Evolutionary conservation across 257 asterid species (phyloP).

Genomic region (Solanum gandarillasii): DNA sequence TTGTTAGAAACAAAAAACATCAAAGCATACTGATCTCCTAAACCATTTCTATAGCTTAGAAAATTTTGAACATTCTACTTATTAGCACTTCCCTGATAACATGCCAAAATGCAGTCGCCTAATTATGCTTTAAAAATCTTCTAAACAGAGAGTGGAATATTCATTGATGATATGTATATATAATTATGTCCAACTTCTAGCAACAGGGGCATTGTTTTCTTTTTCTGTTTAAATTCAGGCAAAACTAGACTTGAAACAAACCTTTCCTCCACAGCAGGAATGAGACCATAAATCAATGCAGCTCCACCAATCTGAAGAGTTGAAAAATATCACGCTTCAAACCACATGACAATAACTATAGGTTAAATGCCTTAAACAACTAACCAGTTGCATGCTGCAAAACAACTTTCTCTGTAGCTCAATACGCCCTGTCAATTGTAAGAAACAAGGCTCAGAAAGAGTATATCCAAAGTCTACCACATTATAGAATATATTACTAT

Average conservation of each 20-base stretch:
- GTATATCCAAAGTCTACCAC: neutral
- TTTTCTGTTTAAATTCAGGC: neutral
- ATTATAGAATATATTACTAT: neutral
- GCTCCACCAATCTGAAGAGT: constrained; percentile 80
- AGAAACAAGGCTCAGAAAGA: constrained; percentile 11
- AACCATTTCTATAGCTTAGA: neutral
- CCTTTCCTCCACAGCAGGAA: constrained; percentile 97
- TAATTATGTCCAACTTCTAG: neutral
- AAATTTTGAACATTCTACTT: neutral
- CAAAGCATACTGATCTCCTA: neutral
- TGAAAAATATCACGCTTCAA: constrained; percentile 9
- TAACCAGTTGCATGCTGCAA: constrained; percentile 95
- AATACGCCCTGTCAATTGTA: constrained; percentile 54
- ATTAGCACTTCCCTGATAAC: neutral
- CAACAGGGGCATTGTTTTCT: neutral
- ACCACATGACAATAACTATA: neutral
- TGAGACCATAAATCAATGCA: constrained; percentile 70
- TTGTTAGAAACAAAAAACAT: neutral
- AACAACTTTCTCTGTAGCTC: constrained; percentile 93
- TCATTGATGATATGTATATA: neutral
- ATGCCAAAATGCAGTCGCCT: neutral
- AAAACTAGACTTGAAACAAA: constrained; percentile 14
- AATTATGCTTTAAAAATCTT: neutral
- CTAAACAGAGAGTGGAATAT: neutral
- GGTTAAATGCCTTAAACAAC: constrained; percentile 11